Base-by-base conservation (phyloP, 2,329 filamentous ascomycete species). In the Tolypocladium nubicola region DNA sequence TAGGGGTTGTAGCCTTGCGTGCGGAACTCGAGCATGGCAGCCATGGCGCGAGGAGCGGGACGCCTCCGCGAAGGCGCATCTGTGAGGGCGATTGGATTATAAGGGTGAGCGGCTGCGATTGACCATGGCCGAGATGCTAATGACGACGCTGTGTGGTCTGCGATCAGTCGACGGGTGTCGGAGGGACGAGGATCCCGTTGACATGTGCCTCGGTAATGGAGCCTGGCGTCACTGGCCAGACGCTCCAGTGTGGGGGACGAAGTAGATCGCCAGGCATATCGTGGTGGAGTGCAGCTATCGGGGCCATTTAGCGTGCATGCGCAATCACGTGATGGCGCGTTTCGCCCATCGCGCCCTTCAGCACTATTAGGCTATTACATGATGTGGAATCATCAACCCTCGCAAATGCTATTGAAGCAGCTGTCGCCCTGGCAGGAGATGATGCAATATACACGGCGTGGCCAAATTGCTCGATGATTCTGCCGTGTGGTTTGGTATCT, bases 1-100 rank as follows among this genome's bases (percentile, higher is more conserved):
- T 96, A 97, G 67, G 92, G 92, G 73, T 97, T 96, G 81, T 85
- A 97, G 67, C 94, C 94, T 70, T 90, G 82, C 26, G 94, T 97
- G 62, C 89, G 88, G 76, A 89, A 97, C 75, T 97, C 91, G 66
- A 97, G 86, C 91, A 97, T 97, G 69, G 78, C 76, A 72, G 74
- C 73, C 75, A 76, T 76, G 57, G 59, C 64, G 61, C 60, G 59
- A 50, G 54, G 26, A 21, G 41, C 30, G 16, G 43, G 26, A 35
- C 30, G 33, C 49, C 33, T 38, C 19, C 19, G 45, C 26, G 14
- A n/a, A 35, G 45, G 55, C 47, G 55, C 55, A 47, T 43, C 49
- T 33, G 37, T 21, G 49, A 37, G 33, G 26, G 37, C 30, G 30
- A 16, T 19, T 50, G 19, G 47, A 30, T 35, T 35, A 35, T 35